Base-by-base conservation (phyloP, 2,329 filamentous ascomycete genomes). In the Amylocarpus encephaloides region DNA sequence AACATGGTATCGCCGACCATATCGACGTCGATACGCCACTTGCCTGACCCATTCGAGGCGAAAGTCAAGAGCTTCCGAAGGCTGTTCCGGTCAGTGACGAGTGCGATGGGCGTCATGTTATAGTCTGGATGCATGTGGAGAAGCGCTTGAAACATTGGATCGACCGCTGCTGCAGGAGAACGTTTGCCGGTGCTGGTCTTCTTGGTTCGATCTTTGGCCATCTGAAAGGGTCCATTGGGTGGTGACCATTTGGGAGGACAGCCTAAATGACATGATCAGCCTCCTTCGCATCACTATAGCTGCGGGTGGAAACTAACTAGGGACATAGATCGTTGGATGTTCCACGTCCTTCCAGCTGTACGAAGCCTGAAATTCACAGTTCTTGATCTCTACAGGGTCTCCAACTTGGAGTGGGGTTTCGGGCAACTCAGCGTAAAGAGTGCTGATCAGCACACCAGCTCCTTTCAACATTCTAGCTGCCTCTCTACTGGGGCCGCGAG, bases 1-100 rank as follows among this genome's bases (percentile, higher is more conserved):
- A 70, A 61, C 2, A 68, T 58, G 10, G 67, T 68, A 6, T 62
- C 54, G 6, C 61, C 53, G 6, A 69, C 53, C 33, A 69, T 52
- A 35, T 66, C 52, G 6, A 67, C 53, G 38, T 66, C 64, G 43
- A 69, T 63, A 19, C 61, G 58, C 46, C 66, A 68, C 16, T 60
- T 59, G 7, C 59, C 61, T 9, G 49, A 54, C 10, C 35, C 6
- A n/a, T 39, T 12, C 9, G 46, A 43, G 16, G 59, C 52, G 44
- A 67, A 66, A 13, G 57, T 32, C 1, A 66, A 44, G 1, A 67
- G 51, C 33, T 63, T 64, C 9, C 62, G 57, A 2, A 67, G 55
- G 46, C 52, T 62, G 38, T 63, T 65, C n/a, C 66, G 58, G 47
- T 66, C 62, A 10, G 60, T 60, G 18, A 64, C 53, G n/a, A 67